Evolutionary conservation across 2,329 filamentous ascomycete genomes (phyloP), one percentile per base, ranked within the genome.

Genomic region (Xylaria sp.): DNA sequence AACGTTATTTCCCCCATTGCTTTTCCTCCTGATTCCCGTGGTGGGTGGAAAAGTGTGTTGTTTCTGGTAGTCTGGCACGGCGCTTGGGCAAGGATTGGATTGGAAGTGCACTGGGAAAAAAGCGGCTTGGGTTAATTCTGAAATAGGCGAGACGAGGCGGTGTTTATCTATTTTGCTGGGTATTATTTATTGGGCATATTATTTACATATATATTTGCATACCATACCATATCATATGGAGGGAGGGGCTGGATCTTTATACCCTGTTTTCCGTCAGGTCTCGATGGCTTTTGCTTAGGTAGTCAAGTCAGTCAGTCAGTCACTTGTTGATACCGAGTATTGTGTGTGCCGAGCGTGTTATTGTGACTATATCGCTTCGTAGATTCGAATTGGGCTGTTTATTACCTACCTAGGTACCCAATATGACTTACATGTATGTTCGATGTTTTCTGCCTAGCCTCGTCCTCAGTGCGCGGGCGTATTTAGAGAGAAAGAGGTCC

Each of bases 231-330:
- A 11, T 21, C 48, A 51, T 51, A 30, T 51, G 12, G 48, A 30
- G 21, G n/a, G 39, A 17, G 19, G 58, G 58, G 47, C 48, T 53
- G 58, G 48, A 61, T 39, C 19, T 61, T 34, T 61, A 61, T 61
- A 61, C 58, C 58, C 58, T 36, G 50, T 61, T 61, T 53, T 51
- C 32, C n/a, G 30, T 27, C 24, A 21, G 9, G 47, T 61, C 58
- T 61, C 32, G 58, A 61, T 34, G 64, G 32, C 64, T 61, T 61
- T n/a, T 11, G 14, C 24, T 27, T 59, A 60, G n/a, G 9, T 42
- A 24, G 19, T 36, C 17, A 36, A 50, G n/a, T n/a, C 39, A 24
- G 19, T 36, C 17, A 36, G 27, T 21, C 24, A 34, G 24, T 17
- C 39, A 21, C 24, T 45, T 27, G 30, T 39, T 4, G 24, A 27